Evolutionary conservation across 495 filamentous ascomycete genomes (phyloP).

Genomic region (Schizothecium vesticola): DNA sequence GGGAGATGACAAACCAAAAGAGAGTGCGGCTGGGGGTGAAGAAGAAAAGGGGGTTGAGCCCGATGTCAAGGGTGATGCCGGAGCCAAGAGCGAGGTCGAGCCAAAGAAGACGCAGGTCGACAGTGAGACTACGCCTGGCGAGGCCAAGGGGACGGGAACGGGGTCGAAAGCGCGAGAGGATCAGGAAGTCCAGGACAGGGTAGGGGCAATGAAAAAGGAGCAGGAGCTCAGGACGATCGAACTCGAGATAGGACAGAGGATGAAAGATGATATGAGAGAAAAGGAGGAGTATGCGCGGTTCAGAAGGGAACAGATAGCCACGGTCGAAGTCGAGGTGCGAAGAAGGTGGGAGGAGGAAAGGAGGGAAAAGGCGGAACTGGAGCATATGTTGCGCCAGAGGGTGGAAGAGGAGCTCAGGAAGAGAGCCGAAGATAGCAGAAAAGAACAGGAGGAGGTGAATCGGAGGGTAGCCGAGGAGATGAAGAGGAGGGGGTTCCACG

Average conservation of each 20-base stretch:
- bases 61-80: background rate
- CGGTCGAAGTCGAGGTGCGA: background rate
- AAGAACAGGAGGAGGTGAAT: no score
- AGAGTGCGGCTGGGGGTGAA: background rate
- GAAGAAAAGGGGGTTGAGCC: background rate
- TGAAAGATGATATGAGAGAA: background rate
- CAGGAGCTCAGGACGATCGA: background rate
- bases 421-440: background rate
- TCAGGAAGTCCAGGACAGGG: no score
- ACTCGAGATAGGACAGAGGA: background rate
- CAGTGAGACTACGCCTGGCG: background rate
- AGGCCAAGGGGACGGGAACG: background rate
- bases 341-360: background rate
- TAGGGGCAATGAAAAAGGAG: background rate
- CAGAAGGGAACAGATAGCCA: no score
- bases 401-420: background rate
- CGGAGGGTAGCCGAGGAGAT: background rate
- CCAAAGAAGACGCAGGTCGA: background rate
- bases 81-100: background rate
- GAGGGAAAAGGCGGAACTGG: background rate
- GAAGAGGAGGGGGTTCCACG: background rate
- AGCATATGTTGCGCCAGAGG: no score
- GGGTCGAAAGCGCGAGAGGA: no score
- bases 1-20: background rate
- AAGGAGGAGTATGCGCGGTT: background rate